Evolutionary conservation across 2,329 filamentous ascomycete species (phyloP).

Genomic region (Sporothrix phasma): DNA sequence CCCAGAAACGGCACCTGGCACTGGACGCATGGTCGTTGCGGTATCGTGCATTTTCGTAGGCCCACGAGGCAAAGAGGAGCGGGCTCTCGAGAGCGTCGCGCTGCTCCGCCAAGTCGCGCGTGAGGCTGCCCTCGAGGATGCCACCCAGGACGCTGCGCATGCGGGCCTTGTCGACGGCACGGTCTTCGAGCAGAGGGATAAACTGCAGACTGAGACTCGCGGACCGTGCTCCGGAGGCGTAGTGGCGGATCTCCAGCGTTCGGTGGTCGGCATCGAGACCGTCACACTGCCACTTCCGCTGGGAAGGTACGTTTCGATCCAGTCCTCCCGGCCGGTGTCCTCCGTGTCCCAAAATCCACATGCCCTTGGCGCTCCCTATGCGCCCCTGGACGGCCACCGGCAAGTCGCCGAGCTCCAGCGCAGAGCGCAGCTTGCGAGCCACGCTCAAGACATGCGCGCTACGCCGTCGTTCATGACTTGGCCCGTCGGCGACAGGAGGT

Average conservation of each 20-base stretch:
- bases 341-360: conserved; percentile 57
- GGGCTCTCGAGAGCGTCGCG: conserved; percentile 41
- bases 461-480: conserved; percentile 59
- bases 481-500: conserved; percentile 31
- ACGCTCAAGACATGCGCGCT: conserved; percentile 53
- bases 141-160: conserved; percentile 41
- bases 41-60: conserved; percentile 32
- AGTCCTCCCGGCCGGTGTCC: conserved; percentile 38
- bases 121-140: conserved; percentile 41
- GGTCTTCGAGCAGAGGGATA: conserved; percentile 55
- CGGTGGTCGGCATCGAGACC: conserved; percentile 40
- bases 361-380: conserved; percentile 63
- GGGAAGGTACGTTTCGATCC: conserved; percentile 57
- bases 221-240: conserved; percentile 36
- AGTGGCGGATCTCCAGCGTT: conserved; percentile 54
- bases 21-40: conserved; percentile 29
- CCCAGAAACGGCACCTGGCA: conserved; percentile 35
- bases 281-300: conserved; percentile 55
- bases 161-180: conserved; percentile 34
- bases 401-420: conserved; percentile 40
- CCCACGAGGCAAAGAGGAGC: conserved; percentile 43
- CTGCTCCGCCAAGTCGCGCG: conserved; percentile 42
- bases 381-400: conserved; percentile 61
- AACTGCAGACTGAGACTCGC: conserved; percentile 58
- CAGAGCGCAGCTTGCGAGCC: conserved; percentile 40